phyloP scores from a whole-genome alignment of 192 early-diverging fungal genomes.

The Rhizoclosmatium sp. region DNA sequence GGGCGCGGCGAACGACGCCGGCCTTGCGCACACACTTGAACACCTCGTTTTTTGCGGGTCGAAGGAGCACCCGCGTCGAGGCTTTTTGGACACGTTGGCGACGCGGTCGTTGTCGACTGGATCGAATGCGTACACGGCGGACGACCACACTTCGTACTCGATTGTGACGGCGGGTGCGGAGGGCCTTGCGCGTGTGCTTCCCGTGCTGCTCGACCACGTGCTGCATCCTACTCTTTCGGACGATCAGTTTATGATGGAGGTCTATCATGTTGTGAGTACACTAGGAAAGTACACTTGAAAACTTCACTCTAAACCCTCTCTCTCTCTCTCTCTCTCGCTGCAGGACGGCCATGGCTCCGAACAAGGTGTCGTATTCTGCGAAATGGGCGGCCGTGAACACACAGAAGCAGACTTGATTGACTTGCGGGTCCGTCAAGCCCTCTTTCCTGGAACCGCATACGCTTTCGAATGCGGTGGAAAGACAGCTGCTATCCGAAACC shows the following conservation, averaged over 20 bases:
- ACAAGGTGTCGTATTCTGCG: constrained; percentile 81
- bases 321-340: not conserved
- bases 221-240: constrained; percentile 75
- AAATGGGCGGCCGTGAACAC: constrained; percentile 79
- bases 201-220: constrained; percentile 84
- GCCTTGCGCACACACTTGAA: constrained; percentile 87
- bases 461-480: constrained; percentile 78
- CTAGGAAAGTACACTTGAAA: not conserved
- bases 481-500: constrained; percentile 71
- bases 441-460: constrained; percentile 70
- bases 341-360: constrained; percentile 60
- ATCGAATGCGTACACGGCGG: constrained; percentile 73
- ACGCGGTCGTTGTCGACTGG: constrained; percentile 76
- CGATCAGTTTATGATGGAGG: constrained; percentile 80
- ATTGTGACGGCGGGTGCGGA: constrained; percentile 69
- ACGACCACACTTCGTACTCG: constrained; percentile 78
- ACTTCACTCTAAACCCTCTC: not conserved
- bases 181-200: constrained; percentile 73
- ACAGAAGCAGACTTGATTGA: constrained; percentile 74
- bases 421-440: constrained; percentile 53
- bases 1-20: constrained; percentile 65
- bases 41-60: constrained; percentile 88
- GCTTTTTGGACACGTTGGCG: constrained; percentile 77
- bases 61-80: constrained; percentile 61
- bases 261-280: constrained; percentile 74